Evolutionary conservation across 148 eudicot species (phyloP).

Genomic region (Vaccinium corymbosum): DNA sequence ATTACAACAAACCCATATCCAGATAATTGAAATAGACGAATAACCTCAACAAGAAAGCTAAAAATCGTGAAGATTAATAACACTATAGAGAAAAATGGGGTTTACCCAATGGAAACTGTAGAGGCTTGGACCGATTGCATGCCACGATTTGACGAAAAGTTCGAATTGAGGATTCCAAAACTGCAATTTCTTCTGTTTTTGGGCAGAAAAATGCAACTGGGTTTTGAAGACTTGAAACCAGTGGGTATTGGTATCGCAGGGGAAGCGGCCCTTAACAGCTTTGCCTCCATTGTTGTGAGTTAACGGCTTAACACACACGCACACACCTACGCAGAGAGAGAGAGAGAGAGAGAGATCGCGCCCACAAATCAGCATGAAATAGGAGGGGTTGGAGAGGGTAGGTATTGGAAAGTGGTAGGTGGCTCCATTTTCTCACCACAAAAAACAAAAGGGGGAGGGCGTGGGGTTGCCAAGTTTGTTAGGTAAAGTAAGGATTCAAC

Average conservation of each 20-base stretch:
- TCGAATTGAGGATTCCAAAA: conserved; percentile 15
- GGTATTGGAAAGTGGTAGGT: not conserved
- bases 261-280: conserved; percentile 20
- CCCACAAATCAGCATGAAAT: not conserved
- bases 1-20: not conserved
- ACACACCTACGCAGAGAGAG: not conserved
- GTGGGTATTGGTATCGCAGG: not conserved
- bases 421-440: too few species aligned
- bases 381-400: not conserved
- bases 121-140: conserved; percentile 32
- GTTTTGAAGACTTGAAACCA: conserved; percentile 2
- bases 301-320: too few species aligned
- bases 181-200: conserved; percentile 10
- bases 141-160: conserved; percentile 17
- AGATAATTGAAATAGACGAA: not conserved
- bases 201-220: conserved; percentile 15
- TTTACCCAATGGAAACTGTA: conserved; percentile 34
- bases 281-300: conserved; percentile 29
- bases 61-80: not conserved
- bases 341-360: not conserved
- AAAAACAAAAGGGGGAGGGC: too few species aligned
- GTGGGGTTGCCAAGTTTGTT: too few species aligned
- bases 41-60: not conserved
- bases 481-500: too few species aligned
- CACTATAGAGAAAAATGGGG: not conserved